Base-by-base conservation (phyloP, 495 filamentous ascomycete genomes). In the Delitschia confertaspora region DNA sequence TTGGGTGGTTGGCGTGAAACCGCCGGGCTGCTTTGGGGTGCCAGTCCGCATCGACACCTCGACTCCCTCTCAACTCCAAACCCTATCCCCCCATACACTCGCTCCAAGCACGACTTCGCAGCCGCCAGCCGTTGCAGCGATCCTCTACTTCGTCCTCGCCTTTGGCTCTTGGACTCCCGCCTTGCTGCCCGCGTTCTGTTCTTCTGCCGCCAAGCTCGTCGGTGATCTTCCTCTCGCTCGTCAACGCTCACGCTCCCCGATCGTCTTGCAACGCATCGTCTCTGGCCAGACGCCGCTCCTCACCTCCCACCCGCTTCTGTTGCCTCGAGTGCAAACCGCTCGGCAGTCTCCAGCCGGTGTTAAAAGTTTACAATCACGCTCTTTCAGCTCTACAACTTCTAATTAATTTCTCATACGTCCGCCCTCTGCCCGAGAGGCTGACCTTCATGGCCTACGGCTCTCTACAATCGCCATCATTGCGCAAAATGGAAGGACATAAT, bases 401-500 rank as follows among this genome's bases (percentile, higher is more conserved):
- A 10, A 41, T 10, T 38, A 45, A 35, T 46, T 41, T 22, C 32
- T 23, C 31, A 29, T 29, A 29, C 26, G 26, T 13, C 7, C 7
- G 7, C 26, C 26, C 26, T 7, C 13, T 7, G 26, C 13, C 26
- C 7, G 26, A 13, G n/a, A 29, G 7, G 26, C 26, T 29, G 17
- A 35, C n/a, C 45, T 33, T 39, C 48, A 84, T 83, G 80, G 79
- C 78, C 47, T 84, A 83, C 79, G 75, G 75, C 55, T 82, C 80
- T 59, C 66, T 80, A 44, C 67, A 73, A 53, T 84, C 83, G 56
- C 80, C 82, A 47, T 86, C 85, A 47, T 64, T 88, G 53, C 74
- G 70, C 65, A 89, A 88, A 76, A 88, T 91, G 83, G 80, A 86
- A 60, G 56, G 50, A 64, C 55, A 68, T 71, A 66, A 70, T 57